Evolutionary conservation across 768 basidiomycete species (phyloP).

Genomic region (Suillus placidus): DNA sequence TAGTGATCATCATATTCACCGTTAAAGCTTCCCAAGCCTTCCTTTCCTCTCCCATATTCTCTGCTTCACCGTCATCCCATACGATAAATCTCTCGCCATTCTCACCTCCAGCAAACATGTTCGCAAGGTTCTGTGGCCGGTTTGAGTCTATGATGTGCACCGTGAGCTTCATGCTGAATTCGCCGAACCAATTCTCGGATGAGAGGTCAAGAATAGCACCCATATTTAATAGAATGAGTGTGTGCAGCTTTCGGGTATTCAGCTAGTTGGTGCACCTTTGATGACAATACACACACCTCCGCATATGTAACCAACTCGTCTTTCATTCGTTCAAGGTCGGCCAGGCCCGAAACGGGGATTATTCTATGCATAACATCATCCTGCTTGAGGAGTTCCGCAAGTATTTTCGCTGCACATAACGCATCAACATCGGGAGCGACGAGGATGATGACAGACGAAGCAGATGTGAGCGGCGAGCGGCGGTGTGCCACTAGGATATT

Average conservation of each 20-base stretch:
- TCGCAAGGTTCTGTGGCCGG: constrained; percentile 86
- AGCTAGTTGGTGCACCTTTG: constrained; percentile 1
- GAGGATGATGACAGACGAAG: constrained; percentile 82
- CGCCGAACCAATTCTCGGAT: constrained; percentile 74
- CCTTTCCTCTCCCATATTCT: constrained; percentile 66
- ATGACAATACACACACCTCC: constrained; percentile 52
- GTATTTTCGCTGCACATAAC: constrained; percentile 87
- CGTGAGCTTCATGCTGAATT: constrained; percentile 59
- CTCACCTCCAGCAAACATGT: constrained; percentile 74
- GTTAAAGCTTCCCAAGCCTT: constrained; percentile 85
- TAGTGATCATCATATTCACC: constrained; percentile 47
- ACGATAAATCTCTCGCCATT: constrained; percentile 76
- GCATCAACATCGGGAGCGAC: constrained; percentile 93
- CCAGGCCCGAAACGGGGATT: constrained; percentile 85
- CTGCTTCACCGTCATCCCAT: constrained; percentile 91
- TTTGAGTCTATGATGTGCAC: constrained; percentile 96
- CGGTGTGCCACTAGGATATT: constrained; percentile 73
- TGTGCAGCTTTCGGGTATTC: constrained; percentile 63
- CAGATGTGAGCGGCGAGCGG: constrained; percentile 73
- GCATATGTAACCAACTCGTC: constrained; percentile 65
- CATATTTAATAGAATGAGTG: constrained; percentile 90
- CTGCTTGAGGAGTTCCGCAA: constrained; percentile 85
- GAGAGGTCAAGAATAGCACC: constrained; percentile 87
- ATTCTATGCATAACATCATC: constrained; percentile 93
- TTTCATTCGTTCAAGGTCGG: constrained; percentile 67